Percentiles rank a stretch among this genome's conserved stretches.
Evolutionary conservation across 805 yeast species (phyloP).

Genomic region (Cyberlindnera veronae): DNA sequence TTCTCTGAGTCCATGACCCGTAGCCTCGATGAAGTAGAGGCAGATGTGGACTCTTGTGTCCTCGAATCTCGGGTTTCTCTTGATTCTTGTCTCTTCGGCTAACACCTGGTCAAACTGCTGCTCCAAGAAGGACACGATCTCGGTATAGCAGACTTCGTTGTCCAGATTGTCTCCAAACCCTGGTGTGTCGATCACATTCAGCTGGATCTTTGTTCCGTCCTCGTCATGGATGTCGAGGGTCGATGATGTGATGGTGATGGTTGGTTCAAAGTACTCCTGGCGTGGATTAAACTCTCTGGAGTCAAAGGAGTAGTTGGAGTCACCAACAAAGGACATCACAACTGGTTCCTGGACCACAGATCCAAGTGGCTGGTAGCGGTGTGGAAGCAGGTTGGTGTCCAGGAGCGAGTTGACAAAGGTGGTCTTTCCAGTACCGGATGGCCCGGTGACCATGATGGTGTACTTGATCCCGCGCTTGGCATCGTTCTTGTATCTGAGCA

Average conservation of each 20-base stretch:
- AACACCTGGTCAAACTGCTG: constrained; percentile 76
- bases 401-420: constrained; percentile 68
- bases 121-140: constrained; percentile 62
- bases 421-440: constrained; percentile 74
- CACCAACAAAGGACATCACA: constrained; percentile 21
- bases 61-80: constrained; percentile 78
- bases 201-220: constrained; percentile 50
- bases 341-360: constrained; percentile 27
- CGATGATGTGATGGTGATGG: constrained; percentile 70
- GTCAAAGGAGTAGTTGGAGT: constrained; percentile 44
- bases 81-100: constrained; percentile 83
- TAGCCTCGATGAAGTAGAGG: constrained; percentile 67
- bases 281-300: constrained; percentile 60
- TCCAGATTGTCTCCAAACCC: constrained; percentile 75
- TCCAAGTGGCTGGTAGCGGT: constrained; percentile 45
- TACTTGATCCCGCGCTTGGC: constrained; percentile 70
- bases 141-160: constrained; percentile 62
- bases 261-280: constrained; percentile 61
- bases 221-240: constrained; percentile 59
- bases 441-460: constrained; percentile 70
- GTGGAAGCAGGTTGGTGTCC: constrained; percentile 59
- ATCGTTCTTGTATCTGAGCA: constrained; percentile 54
- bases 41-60: constrained; percentile 76
- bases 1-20: constrained; percentile 77
- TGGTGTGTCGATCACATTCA: constrained; percentile 70